A percentile compares a stretch with the other conserved stretches of the same genome.
Evolutionary conservation across 2,329 filamentous ascomycete genomes (phyloP).

Genomic region (Colletotrichum graminicola): DNA sequence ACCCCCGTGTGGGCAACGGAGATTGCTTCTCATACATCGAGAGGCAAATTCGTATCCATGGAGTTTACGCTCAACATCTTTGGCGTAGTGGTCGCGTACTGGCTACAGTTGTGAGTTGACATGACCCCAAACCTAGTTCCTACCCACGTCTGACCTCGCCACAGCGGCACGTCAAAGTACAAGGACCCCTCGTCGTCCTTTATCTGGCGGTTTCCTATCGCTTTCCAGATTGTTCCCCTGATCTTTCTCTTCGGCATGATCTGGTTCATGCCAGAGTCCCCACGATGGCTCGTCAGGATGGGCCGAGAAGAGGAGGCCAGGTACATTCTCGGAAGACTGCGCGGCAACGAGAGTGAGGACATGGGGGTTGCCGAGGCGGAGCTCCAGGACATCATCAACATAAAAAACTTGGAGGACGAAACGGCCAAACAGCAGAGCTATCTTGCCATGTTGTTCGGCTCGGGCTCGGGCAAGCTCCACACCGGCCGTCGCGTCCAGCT

Average conservation of each 20-base stretch:
- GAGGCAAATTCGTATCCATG: conserved; percentile 77
- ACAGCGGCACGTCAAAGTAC: conserved; percentile 44
- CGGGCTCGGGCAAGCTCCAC: conserved; percentile 74
- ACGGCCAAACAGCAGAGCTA: conserved; percentile 70
- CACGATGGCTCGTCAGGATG: conserved; percentile 75
- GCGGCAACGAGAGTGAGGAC: conserved; percentile 63
- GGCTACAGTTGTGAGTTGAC: conserved; percentile 62
- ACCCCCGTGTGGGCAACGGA: conserved; percentile 80
- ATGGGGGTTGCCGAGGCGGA: conserved; percentile 68
- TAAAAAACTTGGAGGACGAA: conserved; percentile 69
- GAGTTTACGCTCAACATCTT: conserved; percentile 75
- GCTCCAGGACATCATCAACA: conserved; percentile 73
- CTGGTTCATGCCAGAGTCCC: conserved; percentile 79
- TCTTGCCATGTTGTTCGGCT: conserved; percentile 74
- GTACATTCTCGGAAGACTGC: conserved; percentile 73
- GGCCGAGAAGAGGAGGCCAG: conserved; percentile 76
- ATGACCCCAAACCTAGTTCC: not conserved
- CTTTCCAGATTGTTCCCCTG: conserved; percentile 76
- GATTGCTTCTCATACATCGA: conserved; percentile 74
- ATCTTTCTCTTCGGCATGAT: conserved; percentile 66
- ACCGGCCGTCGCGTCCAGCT: conserved; percentile 76
- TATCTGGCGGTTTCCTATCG: conserved; percentile 77
- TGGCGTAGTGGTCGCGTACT: conserved; percentile 62
- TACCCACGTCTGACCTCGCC: not conserved
- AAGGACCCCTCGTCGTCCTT: conserved; percentile 69